phyloP scores from a whole-genome alignment of 2,329 filamentous ascomycete species.

The Grosmannia serpens region DNA sequence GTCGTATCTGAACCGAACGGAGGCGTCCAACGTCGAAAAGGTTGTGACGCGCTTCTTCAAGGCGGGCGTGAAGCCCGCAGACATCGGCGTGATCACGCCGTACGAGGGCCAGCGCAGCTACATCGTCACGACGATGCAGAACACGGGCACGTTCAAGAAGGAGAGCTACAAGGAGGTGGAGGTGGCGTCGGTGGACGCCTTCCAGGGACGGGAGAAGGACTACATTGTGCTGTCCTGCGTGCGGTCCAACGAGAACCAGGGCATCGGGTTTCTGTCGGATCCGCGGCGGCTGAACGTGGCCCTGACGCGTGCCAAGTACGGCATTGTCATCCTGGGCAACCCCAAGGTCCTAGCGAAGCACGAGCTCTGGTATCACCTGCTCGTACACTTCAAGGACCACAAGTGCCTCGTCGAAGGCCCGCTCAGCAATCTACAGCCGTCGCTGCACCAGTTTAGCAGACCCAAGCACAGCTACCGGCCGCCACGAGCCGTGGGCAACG shows the following conservation, averaged over 20 bases:
- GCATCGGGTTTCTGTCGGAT: conserved; percentile 96
- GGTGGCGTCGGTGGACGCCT: conserved; percentile 94
- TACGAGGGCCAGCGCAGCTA: conserved; percentile 98
- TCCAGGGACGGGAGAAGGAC: conserved; percentile 97
- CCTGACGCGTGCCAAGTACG: conserved; percentile 92
- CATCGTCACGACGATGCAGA: conserved; percentile 98
- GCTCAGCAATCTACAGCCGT: conserved; percentile 89
- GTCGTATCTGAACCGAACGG: conserved; percentile 94
- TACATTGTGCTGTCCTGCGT: conserved; percentile 98
- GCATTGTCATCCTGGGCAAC: conserved; percentile 91
- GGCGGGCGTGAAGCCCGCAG: conserved; percentile 83
- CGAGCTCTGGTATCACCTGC: conserved; percentile 89
- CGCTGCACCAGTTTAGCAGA: conserved; percentile 84
- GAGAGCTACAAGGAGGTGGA: conserved; percentile 98
- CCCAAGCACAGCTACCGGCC: conserved; percentile 90
- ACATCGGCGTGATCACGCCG: conserved; percentile 96
- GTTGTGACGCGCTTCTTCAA: conserved; percentile 98
- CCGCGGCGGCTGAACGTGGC: conserved; percentile 95
- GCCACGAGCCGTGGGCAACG: conserved; percentile 62
- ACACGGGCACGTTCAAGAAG: conserved; percentile 93
- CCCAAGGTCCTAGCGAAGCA: conserved; percentile 97
- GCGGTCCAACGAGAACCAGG: conserved; percentile 96
- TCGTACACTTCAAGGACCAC: conserved; percentile 92
- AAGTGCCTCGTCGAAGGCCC: conserved; percentile 95
- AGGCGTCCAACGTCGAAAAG: conserved; percentile 96